These are phyloP conservation scores for Ustilago bromivora DNA, from an alignment of 1,284 basidiomycete genomes.

Conservation along the genomic window DNA sequence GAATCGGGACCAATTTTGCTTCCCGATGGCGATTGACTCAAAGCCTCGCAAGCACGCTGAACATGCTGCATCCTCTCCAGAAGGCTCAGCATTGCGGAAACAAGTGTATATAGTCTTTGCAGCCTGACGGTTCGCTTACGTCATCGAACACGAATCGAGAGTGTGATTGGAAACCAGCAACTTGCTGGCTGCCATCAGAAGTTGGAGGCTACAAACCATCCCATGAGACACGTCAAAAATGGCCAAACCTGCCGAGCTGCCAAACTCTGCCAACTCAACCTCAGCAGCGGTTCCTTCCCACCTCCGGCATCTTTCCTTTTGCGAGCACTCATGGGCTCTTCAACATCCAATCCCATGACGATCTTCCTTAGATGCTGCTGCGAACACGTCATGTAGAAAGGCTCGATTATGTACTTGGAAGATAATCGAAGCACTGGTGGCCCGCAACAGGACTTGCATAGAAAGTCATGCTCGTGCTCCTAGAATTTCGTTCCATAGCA, in stretches of 20 bases:
- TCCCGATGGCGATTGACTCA: conserved; percentile 1
- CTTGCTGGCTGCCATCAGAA: conserved; percentile 6
- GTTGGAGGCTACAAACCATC: conserved; percentile 12
- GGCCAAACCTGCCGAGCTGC: conserved; percentile 22
- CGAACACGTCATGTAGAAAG: not conserved
- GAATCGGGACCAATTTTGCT: not conserved
- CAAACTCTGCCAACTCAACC: conserved; percentile 23
- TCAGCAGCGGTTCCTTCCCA: not conserved
- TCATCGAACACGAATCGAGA: not conserved
- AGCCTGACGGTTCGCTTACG: no score
- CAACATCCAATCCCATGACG: conserved; percentile 18
- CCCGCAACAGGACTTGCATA: conserved; percentile 14
- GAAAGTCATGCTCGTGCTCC: conserved; percentile 23
- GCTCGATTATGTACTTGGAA: not conserved
- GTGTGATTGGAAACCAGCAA: not conserved
- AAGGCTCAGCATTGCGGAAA: not conserved
- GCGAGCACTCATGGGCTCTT: not conserved
- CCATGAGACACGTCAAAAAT: conserved; percentile 31
- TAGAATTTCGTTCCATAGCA: conserved; percentile 1
- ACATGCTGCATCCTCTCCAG: not conserved
- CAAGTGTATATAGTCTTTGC: not conserved
- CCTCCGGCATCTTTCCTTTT: not conserved
- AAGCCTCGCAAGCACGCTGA: not conserved
- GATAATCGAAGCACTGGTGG: conserved; percentile 8
- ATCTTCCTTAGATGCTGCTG: not conserved